Evolutionary conservation across 2,329 filamentous ascomycete species (phyloP).

Genomic region (Alternaria alternata): DNA sequence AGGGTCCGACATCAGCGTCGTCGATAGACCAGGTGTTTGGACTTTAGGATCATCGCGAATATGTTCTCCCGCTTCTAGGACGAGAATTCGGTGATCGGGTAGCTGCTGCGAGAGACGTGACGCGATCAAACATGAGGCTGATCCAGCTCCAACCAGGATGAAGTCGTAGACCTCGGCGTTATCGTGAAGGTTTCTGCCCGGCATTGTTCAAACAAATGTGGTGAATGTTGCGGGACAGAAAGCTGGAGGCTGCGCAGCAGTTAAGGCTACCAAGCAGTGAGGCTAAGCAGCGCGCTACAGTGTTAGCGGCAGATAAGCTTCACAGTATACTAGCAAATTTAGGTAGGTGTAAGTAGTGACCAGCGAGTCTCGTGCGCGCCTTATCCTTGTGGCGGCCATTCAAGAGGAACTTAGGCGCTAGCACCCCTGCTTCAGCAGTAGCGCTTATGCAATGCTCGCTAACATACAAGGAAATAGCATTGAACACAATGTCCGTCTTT

Average conservation of each 20-base stretch:
- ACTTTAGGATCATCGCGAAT: slow-evolving; percentile 25
- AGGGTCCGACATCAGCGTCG: slow-evolving; percentile 15
- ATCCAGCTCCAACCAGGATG: slow-evolving; percentile 26
- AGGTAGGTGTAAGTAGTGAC: neutral
- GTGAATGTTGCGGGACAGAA: neutral
- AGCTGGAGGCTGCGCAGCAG: neutral
- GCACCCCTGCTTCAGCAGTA: slow-evolving; percentile 1
- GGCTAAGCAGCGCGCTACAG: neutral
- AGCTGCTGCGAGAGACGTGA: slow-evolving; percentile 27
- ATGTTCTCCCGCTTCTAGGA: slow-evolving; percentile 29
- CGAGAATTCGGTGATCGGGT: slow-evolving; percentile 18
- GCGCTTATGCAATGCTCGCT: neutral
- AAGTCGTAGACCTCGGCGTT: slow-evolving; percentile 22
- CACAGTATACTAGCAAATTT: neutral
- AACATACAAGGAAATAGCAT: neutral
- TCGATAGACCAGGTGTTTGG: slow-evolving; percentile 21
- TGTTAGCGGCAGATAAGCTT: neutral
- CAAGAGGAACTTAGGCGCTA: neutral
- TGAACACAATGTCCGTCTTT: neutral
- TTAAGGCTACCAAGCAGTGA: neutral
- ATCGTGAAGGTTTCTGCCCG: neutral
- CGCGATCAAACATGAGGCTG: slow-evolving; percentile 27
- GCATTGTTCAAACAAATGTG: slow-evolving; percentile 5
- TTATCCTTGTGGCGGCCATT: neutral
- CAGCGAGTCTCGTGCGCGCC: neutral